These are phyloP conservation scores for Geosmithia morbida DNA, from an alignment of 2,329 filamentous ascomycete genomes.

Conservation along the genomic window DNA sequence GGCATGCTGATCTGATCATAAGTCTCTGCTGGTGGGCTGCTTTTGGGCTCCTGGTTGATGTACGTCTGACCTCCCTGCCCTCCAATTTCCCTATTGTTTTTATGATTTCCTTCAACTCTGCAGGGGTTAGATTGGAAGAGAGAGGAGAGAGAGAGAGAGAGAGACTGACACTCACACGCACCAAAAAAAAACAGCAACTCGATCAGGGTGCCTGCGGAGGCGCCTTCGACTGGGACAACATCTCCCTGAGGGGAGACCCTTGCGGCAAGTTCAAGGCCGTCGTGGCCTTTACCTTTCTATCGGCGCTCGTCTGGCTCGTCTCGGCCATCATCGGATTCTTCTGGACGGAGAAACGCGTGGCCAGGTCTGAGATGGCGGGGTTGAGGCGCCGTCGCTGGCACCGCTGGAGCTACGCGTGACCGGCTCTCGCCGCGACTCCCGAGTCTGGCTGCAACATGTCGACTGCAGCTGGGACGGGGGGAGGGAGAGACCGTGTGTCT, in stretches of 20 bases:
- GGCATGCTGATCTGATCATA: slow-evolving; percentile 56
- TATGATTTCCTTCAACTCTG: background rate
- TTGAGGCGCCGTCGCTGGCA: slow-evolving; percentile 22
- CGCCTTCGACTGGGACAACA: slow-evolving; percentile 44
- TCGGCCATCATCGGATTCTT: slow-evolving; percentile 43
- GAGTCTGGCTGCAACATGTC: background rate
- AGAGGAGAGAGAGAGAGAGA: background rate
- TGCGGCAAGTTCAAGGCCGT: slow-evolving; percentile 59
- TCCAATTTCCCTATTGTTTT: background rate
- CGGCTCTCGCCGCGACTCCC: too few relatives aligned
- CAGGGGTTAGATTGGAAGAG: background rate
- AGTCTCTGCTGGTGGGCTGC: slow-evolving; percentile 56
- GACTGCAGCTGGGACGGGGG: background rate
- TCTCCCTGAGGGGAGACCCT: slow-evolving; percentile 30
- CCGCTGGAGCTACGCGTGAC: slow-evolving; percentile 21
- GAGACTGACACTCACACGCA: background rate
- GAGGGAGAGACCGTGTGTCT: too few relatives aligned
- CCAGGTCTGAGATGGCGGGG: slow-evolving; percentile 13
- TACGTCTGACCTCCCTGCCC: background rate
- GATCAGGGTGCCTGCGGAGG: slow-evolving; percentile 35
- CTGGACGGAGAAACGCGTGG: slow-evolving; percentile 30
- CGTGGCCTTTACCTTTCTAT: slow-evolving; percentile 59
- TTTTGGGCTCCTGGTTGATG: slow-evolving; percentile 50
- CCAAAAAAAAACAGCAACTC: slow-evolving; percentile 13
- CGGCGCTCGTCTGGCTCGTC: slow-evolving; percentile 55